Evolutionary conservation across 1,139 yeast genomes (phyloP).

Genomic region (Suhomyces anneliseae): DNA sequence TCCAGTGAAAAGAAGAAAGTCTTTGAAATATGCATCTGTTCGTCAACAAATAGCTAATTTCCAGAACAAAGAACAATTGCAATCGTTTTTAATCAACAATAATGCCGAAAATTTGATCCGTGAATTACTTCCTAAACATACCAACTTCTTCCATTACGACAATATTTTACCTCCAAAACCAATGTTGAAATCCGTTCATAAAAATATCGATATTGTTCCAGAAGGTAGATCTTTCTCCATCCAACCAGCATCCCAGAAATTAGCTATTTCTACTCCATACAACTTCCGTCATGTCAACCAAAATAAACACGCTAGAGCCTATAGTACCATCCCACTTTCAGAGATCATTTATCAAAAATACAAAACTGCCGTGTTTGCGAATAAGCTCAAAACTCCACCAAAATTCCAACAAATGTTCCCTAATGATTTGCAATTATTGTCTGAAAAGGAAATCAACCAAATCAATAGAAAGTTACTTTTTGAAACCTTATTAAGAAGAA

Average conservation of each 20-base stretch:
- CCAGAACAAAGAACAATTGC: constrained; percentile 26
- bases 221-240: constrained; percentile 1
- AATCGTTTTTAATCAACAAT: constrained; percentile 22
- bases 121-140: constrained; percentile 31
- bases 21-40: constrained; percentile 29
- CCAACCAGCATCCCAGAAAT: neutral
- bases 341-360: constrained; percentile 23
- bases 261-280: neutral
- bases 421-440: constrained; percentile 26
- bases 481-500: constrained; percentile 41
- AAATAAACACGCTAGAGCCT: constrained; percentile 2
- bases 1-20: constrained; percentile 38
- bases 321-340: constrained; percentile 9
- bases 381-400: constrained; percentile 23
- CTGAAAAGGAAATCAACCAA: constrained; percentile 26
- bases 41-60: constrained; percentile 26
- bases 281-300: neutral
- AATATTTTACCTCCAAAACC: constrained; percentile 26
- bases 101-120: constrained; percentile 27
- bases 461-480: constrained; percentile 35
- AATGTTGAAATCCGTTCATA: constrained; percentile 11
- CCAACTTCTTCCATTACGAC: constrained; percentile 28
- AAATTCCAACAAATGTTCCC: constrained; percentile 33
- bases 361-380: constrained; percentile 29
- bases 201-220: constrained; percentile 5